phyloP scores from a whole-genome alignment of 306 rosid genomes.

The Sophora flavescens region DNA sequence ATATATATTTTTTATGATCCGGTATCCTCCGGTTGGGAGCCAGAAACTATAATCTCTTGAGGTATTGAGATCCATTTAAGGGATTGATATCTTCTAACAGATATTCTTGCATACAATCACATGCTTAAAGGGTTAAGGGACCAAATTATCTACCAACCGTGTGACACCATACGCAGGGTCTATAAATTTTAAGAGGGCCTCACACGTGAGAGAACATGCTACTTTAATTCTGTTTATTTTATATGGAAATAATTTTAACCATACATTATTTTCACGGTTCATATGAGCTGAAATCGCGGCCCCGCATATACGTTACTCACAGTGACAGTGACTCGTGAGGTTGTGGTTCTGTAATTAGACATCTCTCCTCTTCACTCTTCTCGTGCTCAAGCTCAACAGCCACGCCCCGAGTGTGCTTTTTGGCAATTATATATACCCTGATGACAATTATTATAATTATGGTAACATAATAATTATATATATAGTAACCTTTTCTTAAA shows the following conservation, averaged over 20 bases:
- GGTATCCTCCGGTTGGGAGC: too few relatives aligned
- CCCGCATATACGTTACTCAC: neutral
- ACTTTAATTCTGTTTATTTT: too few relatives aligned
- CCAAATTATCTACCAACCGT: too few relatives aligned
- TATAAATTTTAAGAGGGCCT: too few relatives aligned
- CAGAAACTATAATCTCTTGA: too few relatives aligned
- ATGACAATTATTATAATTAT: neutral
- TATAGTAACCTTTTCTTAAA: neutral
- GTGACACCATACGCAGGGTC: too few relatives aligned
- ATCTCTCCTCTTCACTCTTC: neutral
- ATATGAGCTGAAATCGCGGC: neutral
- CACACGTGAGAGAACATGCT: too few relatives aligned
- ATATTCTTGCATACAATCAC: too few relatives aligned
- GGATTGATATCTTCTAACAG: too few relatives aligned
- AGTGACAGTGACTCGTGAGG: neutral
- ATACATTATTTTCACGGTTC: neutral
- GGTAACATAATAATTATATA: neutral
- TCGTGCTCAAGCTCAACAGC: neutral
- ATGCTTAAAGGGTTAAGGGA: too few relatives aligned
- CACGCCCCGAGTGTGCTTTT: neutral
- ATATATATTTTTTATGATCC: too few relatives aligned
- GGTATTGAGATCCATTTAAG: too few relatives aligned
- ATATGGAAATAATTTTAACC: neutral
- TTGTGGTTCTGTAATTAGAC: conserved; percentile 10
- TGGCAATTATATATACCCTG: neutral